A percentile compares a stretch with the other conserved stretches of the same genome.
phyloP scores from a whole-genome alignment of 352 stramenopile genomes.

The Pythium aristosporum region DNA sequence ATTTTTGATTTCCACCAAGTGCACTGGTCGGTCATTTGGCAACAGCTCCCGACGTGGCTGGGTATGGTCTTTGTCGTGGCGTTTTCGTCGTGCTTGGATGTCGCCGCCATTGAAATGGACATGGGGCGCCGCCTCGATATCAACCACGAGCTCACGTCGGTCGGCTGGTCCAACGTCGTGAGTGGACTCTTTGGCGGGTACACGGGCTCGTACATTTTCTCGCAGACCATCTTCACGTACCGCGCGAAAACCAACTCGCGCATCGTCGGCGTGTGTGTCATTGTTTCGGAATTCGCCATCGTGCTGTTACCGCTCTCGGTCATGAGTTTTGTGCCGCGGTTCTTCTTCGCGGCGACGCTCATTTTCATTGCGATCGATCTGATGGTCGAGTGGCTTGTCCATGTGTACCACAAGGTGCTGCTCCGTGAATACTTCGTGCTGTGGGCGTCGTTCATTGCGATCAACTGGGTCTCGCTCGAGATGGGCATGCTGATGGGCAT shows the following conservation, averaged over 20 bases:
- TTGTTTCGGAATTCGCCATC: conserved; percentile 85
- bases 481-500: conserved; percentile 94
- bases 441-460: conserved; percentile 92
- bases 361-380: conserved; percentile 98
- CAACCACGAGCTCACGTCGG: conserved; percentile 92
- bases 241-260: conserved; percentile 89
- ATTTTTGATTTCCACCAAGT: conserved; percentile 93
- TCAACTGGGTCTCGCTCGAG: conserved; percentile 95
- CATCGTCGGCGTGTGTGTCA: conserved; percentile 90
- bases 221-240: conserved; percentile 98
- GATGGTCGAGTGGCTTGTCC: conserved; percentile 96
- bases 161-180: conserved; percentile 96
- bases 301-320: conserved; percentile 92
- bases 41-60: conserved; percentile 90
- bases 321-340: conserved; percentile 93
- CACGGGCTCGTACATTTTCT: conserved; percentile 99
- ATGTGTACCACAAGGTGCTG: conserved; percentile 82
- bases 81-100: conserved; percentile 96
- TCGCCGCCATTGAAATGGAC: conserved; percentile 97
- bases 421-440: conserved; percentile 92
- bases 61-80: conserved; percentile 97
- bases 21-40: conserved; percentile 87
- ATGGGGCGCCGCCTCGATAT: conserved; percentile 93
- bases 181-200: conserved; percentile 95
- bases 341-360: conserved; percentile 97